These are phyloP conservation scores for Penicillium sp. DNA, from an alignment of 2,329 filamentous ascomycete genomes.

Conservation along the genomic window DNA sequence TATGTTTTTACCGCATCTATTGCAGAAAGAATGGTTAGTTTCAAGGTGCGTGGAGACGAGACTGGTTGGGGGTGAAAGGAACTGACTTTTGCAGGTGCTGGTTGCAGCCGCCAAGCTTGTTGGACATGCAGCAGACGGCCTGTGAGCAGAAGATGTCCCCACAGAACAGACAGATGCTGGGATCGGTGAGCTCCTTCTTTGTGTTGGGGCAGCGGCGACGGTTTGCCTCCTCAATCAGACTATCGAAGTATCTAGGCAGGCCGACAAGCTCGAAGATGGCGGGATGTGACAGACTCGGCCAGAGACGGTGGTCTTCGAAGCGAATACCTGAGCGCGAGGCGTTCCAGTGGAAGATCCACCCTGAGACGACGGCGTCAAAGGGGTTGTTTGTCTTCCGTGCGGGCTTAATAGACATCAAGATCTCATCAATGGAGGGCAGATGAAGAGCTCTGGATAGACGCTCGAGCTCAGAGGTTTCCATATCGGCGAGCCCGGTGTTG, in stretches of 20 bases:
- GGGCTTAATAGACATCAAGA: constrained; percentile 59
- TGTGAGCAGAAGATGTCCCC: constrained; percentile 97
- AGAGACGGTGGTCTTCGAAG: constrained; percentile 33
- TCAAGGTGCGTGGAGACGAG: neutral
- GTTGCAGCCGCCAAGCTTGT: constrained; percentile 76
- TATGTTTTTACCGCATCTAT: constrained; percentile 78
- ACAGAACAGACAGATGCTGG: constrained; percentile 88
- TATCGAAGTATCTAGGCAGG: constrained; percentile 86
- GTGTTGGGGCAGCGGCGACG: constrained; percentile 79
- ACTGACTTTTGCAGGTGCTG: constrained; percentile 81
- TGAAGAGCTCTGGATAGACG: constrained; percentile 73
- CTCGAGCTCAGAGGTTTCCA: constrained; percentile 72
- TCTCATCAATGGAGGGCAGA: constrained; percentile 72
- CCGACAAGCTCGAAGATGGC: constrained; percentile 92
- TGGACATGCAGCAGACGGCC: constrained; percentile 76
- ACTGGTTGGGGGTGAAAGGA: neutral
- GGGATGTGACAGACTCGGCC: constrained; percentile 67
- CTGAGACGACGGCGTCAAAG: constrained; percentile 53
- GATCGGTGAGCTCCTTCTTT: constrained; percentile 85
- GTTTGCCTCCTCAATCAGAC: constrained; percentile 86
- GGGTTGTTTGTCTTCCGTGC: constrained; percentile 39
- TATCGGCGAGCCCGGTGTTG: constrained; percentile 58
- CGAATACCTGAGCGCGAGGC: constrained; percentile 32
- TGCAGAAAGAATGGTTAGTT: constrained; percentile 17
- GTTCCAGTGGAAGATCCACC: constrained; percentile 64